Evolutionary conservation across 805 yeast genomes (phyloP).

Genomic region (Candida morakotiae): DNA sequence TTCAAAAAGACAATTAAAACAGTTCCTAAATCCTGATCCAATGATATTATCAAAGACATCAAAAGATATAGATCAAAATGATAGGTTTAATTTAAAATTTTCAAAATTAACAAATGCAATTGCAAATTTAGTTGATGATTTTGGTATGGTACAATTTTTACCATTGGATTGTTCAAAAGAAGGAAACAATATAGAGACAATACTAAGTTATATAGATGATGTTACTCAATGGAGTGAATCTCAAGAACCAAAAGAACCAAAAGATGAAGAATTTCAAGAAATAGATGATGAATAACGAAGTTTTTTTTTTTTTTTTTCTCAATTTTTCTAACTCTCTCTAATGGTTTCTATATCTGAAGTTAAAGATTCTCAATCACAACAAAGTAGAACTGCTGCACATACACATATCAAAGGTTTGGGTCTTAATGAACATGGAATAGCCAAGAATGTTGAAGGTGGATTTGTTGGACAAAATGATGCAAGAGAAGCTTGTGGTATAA

Average conservation of each 20-base stretch:
- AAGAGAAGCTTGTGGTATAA: constrained; percentile 90
- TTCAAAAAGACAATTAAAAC: constrained; percentile 71
- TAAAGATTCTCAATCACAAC: constrained; percentile 42
- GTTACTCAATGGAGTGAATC: constrained; percentile 96
- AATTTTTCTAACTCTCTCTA: neutral
- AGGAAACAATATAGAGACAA: constrained; percentile 73
- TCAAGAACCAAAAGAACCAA: constrained; percentile 96
- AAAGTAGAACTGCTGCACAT: constrained; percentile 82
- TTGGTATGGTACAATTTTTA: constrained; percentile 96
- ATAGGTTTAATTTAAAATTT: constrained; percentile 54
- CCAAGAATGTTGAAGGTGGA: constrained; percentile 84
- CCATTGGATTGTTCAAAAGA: constrained; percentile 74
- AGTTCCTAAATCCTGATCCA: constrained; percentile 91
- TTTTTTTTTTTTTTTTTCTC: neutral
- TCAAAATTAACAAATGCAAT: constrained; percentile 72
- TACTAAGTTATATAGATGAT: constrained; percentile 90
- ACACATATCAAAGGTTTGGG: constrained; percentile 96
- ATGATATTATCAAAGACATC: constrained; percentile 44
- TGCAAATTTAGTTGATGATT: constrained; percentile 90
- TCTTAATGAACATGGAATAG: constrained; percentile 82
- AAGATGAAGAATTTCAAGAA: constrained; percentile 53
- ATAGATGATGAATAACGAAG: constrained; percentile 38
- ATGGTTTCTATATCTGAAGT: constrained; percentile 83
- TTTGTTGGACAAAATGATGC: constrained; percentile 75
- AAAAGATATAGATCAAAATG: constrained; percentile 45